Base-by-base conservation (phyloP, 305 asterid species). In the Petunia hybrid region DNA sequence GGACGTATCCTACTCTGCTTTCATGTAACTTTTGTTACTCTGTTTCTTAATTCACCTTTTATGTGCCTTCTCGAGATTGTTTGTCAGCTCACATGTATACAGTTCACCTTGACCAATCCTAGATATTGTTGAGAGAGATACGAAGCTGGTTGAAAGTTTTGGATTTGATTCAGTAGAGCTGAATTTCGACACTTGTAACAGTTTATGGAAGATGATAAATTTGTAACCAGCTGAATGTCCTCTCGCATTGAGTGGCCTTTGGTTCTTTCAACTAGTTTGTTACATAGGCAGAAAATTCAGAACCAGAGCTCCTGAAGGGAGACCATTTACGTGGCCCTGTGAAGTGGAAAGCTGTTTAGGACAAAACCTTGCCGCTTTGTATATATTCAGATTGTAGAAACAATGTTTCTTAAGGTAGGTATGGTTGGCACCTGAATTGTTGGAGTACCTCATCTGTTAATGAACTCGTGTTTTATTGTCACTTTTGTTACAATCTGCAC, bases 1-100 rank as follows among this genome's bases (percentile, higher is more conserved):
- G 99, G 99, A 71, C 81, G 98, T 95, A 95, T 95, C 97, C 98
- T 90, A 89, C 16, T 86, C 81, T 55, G 68, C 64, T 14, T 51
- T 80, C 62, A 35, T 6, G 57, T 22, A 63, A 43, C 56, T 43
- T 73, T 22, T 74, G 57, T 84, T 22, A 41, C 48, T 68, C 45
- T 55, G 31, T 8, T 74, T 83, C n/a, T 43, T 62, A 65, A 48
- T 76, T 46, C 74, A 22, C 82, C 77, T 36, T 60, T 40, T 9
- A n/a, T 38, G 36, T 81, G 56, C 9, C 43, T 48, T 60, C 31
- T 22, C 41, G 36, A n/a, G 6, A 39, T 60, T 59, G 42, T 62
- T 13, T 51, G 31, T 57, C 51, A 69, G 78, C 57, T 10, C 41
- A 6, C 61, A 16, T 60, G 59, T 3, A 14, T 31, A 63, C 59